Base-by-base conservation (phyloP, 148 eudicot species). In the Vaccinium macrocarpon region DNA sequence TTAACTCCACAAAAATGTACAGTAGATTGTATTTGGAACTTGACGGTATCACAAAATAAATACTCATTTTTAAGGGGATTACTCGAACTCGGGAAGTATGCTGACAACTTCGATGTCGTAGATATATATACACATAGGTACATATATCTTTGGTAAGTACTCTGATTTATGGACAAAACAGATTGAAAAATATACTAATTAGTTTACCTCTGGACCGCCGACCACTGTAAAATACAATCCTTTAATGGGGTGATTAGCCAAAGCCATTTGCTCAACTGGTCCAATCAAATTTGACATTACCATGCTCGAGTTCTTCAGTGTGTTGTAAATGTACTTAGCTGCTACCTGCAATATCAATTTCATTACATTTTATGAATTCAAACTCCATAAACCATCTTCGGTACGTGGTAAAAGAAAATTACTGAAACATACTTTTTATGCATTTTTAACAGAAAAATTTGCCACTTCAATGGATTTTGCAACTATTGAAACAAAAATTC, bases 161-260 rank as follows among this genome's bases (percentile, higher is more conserved):
- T 42, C 46, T 0, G 46, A 42, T 42, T 42, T 42, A 42, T 42
- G 6, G 46, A 42, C 46, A 42, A 42, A 42, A 42, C 46, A 0
- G 15, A 55, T 15, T 12, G 57, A 55, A 14, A 12, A 13, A 1
- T 57, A 21, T 18, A 21, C 10, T 18, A 61, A 10, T 66, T 8
- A 4, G 59, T 2, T 16, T 89, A 94, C 98, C 98, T 84, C 88
- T 14, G 95, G 98, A 46, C 75, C 78, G 15, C 95, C 95, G 29
- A 70, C 90, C 46, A 89, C 90, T 84, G 89, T 87, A 86, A 89
- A 93, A 80, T 94, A 93, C 16, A 93, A 52, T 77, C 98, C 95
- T 86, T 85, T 91, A 16, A 89, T 15, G 0, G 93, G 93, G 46
- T 93, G 93, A 83, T 90, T 85, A 42, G 88, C 90, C 76, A 94